Conservation (phyloP, 441 rosid species). For the Breynia disticha region DNA sequence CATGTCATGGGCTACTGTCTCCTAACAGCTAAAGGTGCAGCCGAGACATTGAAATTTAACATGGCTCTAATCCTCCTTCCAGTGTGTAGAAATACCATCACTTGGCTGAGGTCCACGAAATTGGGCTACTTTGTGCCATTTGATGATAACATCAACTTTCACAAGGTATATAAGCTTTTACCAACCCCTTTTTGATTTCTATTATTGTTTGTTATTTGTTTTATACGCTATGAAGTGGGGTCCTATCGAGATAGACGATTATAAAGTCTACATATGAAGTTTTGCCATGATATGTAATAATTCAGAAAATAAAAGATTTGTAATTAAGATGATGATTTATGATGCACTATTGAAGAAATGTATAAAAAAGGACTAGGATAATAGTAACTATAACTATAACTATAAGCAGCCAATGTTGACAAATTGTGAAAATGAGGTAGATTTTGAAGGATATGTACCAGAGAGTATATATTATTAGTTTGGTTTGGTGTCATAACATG, state of each 20-base stretch:
- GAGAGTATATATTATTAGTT: too few relatives aligned
- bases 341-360: too few relatives aligned
- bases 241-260: conserved; percentile 8
- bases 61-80: conserved; percentile 94
- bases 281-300: too few relatives aligned
- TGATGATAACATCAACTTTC: conserved; percentile 88
- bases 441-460: too few relatives aligned
- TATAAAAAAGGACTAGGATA: too few relatives aligned
- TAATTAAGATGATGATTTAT: too few relatives aligned
- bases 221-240: conserved; percentile 20
- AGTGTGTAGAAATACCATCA: conserved; percentile 83
- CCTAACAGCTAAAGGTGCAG: conserved; percentile 88
- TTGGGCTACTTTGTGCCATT: conserved; percentile 57
- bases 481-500: too few relatives aligned
- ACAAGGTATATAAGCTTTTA: conserved; percentile 49
- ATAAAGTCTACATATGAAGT: neutral
- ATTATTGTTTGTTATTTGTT: conserved; percentile 13
- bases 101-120: conserved; percentile 91
- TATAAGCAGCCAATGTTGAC: too few relatives aligned
- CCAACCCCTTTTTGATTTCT: neutral
- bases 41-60: conserved; percentile 92
- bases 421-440: too few relatives aligned
- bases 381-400: too few relatives aligned
- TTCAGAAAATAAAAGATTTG: too few relatives aligned
- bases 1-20: conserved; percentile 87